Conservation (phyloP, 805 yeast species). For the Candida taoyuanica region DNA sequence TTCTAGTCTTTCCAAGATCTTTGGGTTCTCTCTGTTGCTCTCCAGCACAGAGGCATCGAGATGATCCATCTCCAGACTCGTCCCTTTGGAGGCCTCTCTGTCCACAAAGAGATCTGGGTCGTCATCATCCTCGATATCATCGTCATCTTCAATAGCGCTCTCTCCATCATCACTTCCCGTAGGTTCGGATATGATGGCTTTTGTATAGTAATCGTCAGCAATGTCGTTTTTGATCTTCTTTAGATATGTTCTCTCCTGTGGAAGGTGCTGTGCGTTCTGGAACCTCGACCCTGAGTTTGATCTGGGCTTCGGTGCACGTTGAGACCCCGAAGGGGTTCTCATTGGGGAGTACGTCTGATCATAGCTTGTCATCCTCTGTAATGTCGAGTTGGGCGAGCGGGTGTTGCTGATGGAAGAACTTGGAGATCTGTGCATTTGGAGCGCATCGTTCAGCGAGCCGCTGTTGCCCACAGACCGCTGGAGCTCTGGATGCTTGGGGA, state of each 20-base stretch:
- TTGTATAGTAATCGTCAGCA: slow-evolving; percentile 68
- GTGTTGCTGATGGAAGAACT: slow-evolving; percentile 12
- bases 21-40: slow-evolving; percentile 27
- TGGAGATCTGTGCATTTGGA: slow-evolving; percentile 21
- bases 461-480: slow-evolving; percentile 7
- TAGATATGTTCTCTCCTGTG: slow-evolving; percentile 66
- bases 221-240: slow-evolving; percentile 56
- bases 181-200: slow-evolving; percentile 49
- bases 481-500: slow-evolving; percentile 3
- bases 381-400: slow-evolving; percentile 17
- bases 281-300: slow-evolving; percentile 21
- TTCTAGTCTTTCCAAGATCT: slow-evolving; percentile 72
- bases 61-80: slow-evolving; percentile 46
- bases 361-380: slow-evolving; percentile 19
- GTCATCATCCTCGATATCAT: slow-evolving; percentile 29
- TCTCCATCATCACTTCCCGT: slow-evolving; percentile 32
- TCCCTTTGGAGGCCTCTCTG: slow-evolving; percentile 30
- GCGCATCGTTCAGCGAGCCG: slow-evolving; percentile 7
- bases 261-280: slow-evolving; percentile 27
- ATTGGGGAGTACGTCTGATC: slow-evolving; percentile 23
- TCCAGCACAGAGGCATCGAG: slow-evolving; percentile 19
- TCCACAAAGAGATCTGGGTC: slow-evolving; percentile 11
- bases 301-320: slow-evolving; percentile 18
- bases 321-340: slow-evolving; percentile 24
- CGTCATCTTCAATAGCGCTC: slow-evolving; percentile 24